Percentiles rank a stretch among this genome's conserved stretches.
Conservation (phyloP, 2,329 filamentous ascomycete genomes). For the Septoria linicola region DNA sequence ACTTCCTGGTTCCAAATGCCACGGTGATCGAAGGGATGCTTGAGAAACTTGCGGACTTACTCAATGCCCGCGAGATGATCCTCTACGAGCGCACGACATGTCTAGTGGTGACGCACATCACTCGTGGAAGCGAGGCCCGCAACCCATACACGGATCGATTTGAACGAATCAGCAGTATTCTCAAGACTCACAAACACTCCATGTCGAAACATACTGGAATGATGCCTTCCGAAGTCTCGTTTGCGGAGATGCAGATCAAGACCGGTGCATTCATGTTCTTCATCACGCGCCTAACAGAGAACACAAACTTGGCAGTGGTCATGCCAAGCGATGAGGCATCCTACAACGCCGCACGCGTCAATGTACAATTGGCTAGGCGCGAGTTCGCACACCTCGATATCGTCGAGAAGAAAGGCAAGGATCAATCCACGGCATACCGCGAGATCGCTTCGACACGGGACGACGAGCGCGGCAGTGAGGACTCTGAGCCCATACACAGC, state of each 20-base stretch:
- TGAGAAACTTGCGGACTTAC: slow-evolving; percentile 74
- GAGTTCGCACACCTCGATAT: slow-evolving; percentile 69
- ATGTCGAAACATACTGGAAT: slow-evolving; percentile 72
- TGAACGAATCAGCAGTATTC: slow-evolving; percentile 92
- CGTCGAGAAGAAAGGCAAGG: slow-evolving; percentile 37
- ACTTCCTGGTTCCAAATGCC: slow-evolving; percentile 94
- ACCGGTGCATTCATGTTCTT: slow-evolving; percentile 85
- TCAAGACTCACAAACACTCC: slow-evolving; percentile 96
- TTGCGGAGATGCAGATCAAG: slow-evolving; percentile 78
- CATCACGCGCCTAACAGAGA: slow-evolving; percentile 92
- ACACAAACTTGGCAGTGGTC: slow-evolving; percentile 92
- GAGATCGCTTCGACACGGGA: slow-evolving; percentile 14
- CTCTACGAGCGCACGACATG: slow-evolving; percentile 96
- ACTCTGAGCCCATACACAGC: slow-evolving; percentile 18
- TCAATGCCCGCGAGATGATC: slow-evolving; percentile 90
- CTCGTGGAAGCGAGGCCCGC: slow-evolving; percentile 64
- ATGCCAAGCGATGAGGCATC: slow-evolving; percentile 87
- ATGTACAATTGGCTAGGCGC: slow-evolving; percentile 81
- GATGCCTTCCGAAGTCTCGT: slow-evolving; percentile 78
- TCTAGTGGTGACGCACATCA: slow-evolving; percentile 91
- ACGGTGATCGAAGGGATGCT: slow-evolving; percentile 84
- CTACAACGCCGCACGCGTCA: slow-evolving; percentile 87
- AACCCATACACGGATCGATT: slow-evolving; percentile 93
- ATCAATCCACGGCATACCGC: slow-evolving; percentile 19
- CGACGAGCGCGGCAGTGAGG: slow-evolving; percentile 22